These are phyloP conservation scores for Setaria italica DNA, from an alignment of 202 grass and related monocot genomes.

Conservation along the genomic window DNA sequence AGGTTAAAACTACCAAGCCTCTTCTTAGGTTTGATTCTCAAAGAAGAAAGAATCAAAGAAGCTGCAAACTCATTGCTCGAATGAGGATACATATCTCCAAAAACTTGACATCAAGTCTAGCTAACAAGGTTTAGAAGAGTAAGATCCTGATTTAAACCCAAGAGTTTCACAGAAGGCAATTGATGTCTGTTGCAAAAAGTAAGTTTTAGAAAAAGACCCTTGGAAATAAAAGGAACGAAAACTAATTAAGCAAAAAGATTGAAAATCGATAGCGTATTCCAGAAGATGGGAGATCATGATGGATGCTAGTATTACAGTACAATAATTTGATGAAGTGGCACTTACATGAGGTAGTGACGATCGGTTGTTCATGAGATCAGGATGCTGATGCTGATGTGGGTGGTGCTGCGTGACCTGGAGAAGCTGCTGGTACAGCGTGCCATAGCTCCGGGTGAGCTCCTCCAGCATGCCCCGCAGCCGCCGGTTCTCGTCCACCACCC, in stretches of 20 bases:
- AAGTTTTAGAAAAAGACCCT: background rate
- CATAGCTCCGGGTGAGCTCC: slow-evolving; percentile 57
- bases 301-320: background rate
- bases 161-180: background rate
- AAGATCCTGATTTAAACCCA: background rate
- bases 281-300: background rate
- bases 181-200: background rate
- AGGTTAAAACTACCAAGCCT: background rate
- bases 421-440: slow-evolving; percentile 51
- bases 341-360: slow-evolving; percentile 43
- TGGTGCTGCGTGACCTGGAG: slow-evolving; percentile 52
- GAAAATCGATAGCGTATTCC: background rate
- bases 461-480: slow-evolving; percentile 58
- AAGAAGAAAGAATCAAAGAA: background rate
- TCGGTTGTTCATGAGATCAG: slow-evolving; percentile 45
- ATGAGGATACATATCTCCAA: background rate
- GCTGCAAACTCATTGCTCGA: background rate
- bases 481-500: slow-evolving; percentile 62
- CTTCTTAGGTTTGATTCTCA: background rate
- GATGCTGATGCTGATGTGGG: slow-evolving; percentile 21
- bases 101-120: background rate
- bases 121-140: background rate
- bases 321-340: background rate
- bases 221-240: background rate
- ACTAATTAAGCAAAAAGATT: background rate